phyloP scores from a whole-genome alignment of 2,329 filamentous ascomycete genomes.

The Pseudopyricularia javanii region DNA sequence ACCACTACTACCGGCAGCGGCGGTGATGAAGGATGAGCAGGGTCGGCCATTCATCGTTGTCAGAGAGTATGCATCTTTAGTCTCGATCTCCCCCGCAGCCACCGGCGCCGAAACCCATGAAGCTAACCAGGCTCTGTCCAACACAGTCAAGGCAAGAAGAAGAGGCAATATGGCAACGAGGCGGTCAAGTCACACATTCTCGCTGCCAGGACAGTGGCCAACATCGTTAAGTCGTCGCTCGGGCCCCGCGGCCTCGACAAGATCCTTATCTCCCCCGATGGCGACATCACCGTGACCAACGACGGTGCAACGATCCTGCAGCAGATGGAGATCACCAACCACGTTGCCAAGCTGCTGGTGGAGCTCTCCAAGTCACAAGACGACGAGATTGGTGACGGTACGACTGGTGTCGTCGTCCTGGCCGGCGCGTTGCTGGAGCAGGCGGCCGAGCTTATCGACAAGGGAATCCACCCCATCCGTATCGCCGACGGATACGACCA shows the following conservation, averaged over 20 bases:
- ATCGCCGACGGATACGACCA: slow-evolving; percentile 98
- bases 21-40: slow-evolving; percentile 91
- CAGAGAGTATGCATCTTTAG: slow-evolving; percentile 62
- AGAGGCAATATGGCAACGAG: slow-evolving; percentile 90
- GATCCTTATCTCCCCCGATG: slow-evolving; percentile 96
- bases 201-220: slow-evolving; percentile 88
- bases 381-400: slow-evolving; percentile 97
- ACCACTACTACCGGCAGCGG: slow-evolving; percentile 27
- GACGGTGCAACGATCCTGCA: slow-evolving; percentile 95
- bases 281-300: slow-evolving; percentile 98
- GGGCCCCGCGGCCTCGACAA: slow-evolving; percentile 95
- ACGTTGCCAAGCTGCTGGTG: slow-evolving; percentile 92
- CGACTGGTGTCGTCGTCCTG: slow-evolving; percentile 92
- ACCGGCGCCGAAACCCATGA: background rate
- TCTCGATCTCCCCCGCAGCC: slow-evolving; percentile 1
- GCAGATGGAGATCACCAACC: slow-evolving; percentile 98
- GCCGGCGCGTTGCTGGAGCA: slow-evolving; percentile 92
- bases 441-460: slow-evolving; percentile 95
- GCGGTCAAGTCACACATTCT: slow-evolving; percentile 98
- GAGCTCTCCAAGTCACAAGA: slow-evolving; percentile 98
- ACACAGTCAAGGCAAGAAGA: slow-evolving; percentile 87
- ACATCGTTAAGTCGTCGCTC: slow-evolving; percentile 93
- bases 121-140: slow-evolving; percentile 2
- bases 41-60: slow-evolving; percentile 97
- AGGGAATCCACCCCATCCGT: slow-evolving; percentile 97